Evolutionary conservation across 768 basidiomycete genomes (phyloP), one percentile per base, ranked within the genome.

Genomic region (Hydnum rufescens): DNA sequence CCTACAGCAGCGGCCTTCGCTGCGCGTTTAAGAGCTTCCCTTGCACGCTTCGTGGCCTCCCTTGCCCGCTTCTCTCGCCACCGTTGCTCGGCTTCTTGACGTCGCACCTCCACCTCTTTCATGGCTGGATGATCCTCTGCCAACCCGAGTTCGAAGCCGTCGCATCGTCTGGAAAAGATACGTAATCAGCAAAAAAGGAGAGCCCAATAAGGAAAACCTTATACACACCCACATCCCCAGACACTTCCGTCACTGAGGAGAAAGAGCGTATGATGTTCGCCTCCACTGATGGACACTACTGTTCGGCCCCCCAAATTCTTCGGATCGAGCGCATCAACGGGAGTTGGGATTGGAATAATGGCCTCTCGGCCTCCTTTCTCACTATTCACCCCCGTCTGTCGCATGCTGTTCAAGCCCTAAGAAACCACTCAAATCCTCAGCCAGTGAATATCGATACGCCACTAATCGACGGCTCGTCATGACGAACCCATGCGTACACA

Each of bases 181-280:
- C n/a, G n/a, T n/a, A n/a, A n/a, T n/a, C n/a, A n/a, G n/a, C n/a
- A n/a, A n/a, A n/a, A n/a, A n/a, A n/a, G n/a, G n/a, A n/a, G n/a
- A n/a, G n/a, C n/a, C n/a, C n/a, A n/a, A n/a, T n/a, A n/a, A n/a
- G n/a, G n/a, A n/a, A n/a, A n/a, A n/a, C n/a, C n/a, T n/a, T n/a
- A n/a, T n/a, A n/a, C n/a, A n/a, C n/a, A n/a, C n/a, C n/a, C n/a
- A 60, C 82, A 84, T 1, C 79, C 85, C 62, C 76, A 93, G 1
- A 97, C 84, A 56, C 78, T 76, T 43, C 93, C 93, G 30, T 75
- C 71, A 36, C 74, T 72, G 6, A 90, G 82, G 58, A 89, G 70
- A 72, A 99, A 97, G 46, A 99, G 64, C 0, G 88, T 79, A 62
- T 99, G 90, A 58, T 95, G 84, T 53, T 82, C 79, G 43, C 93